Base-by-base conservation (phyloP, 2,329 filamentous ascomycete genomes). In the Penicillium sclerotigenum region DNA sequence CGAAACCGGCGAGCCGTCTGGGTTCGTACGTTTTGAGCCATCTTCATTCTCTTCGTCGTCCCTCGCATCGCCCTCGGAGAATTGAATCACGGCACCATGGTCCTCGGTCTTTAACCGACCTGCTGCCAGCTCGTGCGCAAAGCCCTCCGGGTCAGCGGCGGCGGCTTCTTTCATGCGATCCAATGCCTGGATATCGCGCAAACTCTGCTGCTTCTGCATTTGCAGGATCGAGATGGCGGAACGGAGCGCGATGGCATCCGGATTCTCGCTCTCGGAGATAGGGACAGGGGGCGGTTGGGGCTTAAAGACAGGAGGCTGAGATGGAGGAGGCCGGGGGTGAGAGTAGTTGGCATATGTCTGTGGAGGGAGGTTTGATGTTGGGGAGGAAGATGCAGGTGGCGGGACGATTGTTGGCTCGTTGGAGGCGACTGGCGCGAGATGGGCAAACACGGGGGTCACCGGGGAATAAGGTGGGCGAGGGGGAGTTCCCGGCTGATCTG, bases 221-320 rank as follows among this genome's bases (percentile, higher is more conserved):
- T 96, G 91, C 45, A 97, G 80, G 49, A 96, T 86, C 9, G 90
- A 88, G 58, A 97, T 91, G 43, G 92, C 90, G 26, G 89, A 90
- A 62, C 88, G 87, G 57, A 97, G 81, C 5, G 93, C 93, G 58
- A 97, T 87, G 24, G 88, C 91, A 77, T 97, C 93, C 8, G 90
- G 87, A 68, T 96, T 96, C 53, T 77, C 74, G 51, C 75, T 77
- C 55, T 79, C 75, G 29, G 75, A 77, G 52, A 80, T 73, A 10
- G 77, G 76, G 3, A 77, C 68, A 3, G 76, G 68, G n/a, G 72
- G 59, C 1, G 76, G 75, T 52, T 74, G 69, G 2, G 71, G 67
- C 14, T 65, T 68, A 43, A 75, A 71, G 42, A 67, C 65, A 1
- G 66, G 56, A 8, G 64, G 61, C 13, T 43, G 52, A 29, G 58